Evolutionary conservation across 352 stramenopile genomes (phyloP), one percentile per base, ranked within the genome.

Genomic region (Phytophthora vignae): DNA sequence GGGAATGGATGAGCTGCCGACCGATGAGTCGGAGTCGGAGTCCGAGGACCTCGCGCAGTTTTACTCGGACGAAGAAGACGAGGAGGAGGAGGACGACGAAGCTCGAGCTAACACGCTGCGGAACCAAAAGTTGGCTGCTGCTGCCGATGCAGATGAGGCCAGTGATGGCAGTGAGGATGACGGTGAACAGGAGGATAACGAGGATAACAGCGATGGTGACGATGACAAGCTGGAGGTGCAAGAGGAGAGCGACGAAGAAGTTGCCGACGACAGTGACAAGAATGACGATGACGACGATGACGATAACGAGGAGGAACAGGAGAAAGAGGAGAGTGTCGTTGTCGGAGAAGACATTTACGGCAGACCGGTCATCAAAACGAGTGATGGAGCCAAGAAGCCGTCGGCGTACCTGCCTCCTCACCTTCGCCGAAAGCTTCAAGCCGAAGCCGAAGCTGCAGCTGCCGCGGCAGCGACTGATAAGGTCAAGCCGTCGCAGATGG

Each of bases 391-490:
- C 11, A 85, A 85, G 40, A 84, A 78, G 52, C 82, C 83, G 19
- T 90, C 76, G 4, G 79, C 84, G 31, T 98, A 98, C 55, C 67
- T 98, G 48, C 90, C 92, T n/a, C 92, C 92, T 29, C 89, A 97
- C 65, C 71, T 98, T 59, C 29, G 29, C 19, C 85, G 84, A 40
- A 87, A 92, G 56, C 73, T 90, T 77, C 74, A 88, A 64, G 72
- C 76, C 60, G 71, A 83, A 58, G 77, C 73, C 4, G 73, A 76
- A 52, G 79, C 76, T 62, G 72, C 69, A 38, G 71, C 74, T 21
- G 69, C 77, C 2, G 77, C 73, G 27, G 70, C 70, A 64, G 74
- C 67, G 7, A 74, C 61, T 50, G 65, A 72, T 29, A 69, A 70
- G 46, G 60, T 70, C 14, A 69, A 69, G 21, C 74, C 81, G 36